A percentile compares a stretch with the other conserved stretches of the same genome.
Conservation (phyloP, 805 yeast genomes). For the Saccharomycopsis capsularis region DNA sequence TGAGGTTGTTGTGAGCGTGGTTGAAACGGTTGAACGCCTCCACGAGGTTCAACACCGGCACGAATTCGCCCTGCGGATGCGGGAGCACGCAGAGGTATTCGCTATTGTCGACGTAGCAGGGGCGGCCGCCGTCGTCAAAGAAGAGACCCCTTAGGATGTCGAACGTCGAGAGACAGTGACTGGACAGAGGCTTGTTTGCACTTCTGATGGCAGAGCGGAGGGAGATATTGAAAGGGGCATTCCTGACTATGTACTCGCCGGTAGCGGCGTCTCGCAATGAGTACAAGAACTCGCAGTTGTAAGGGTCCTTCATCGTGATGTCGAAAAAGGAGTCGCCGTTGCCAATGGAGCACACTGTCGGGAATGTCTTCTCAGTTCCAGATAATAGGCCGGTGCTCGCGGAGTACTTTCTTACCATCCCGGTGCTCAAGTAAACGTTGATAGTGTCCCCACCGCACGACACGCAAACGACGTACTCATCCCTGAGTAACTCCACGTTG, state of each 20-base stretch:
- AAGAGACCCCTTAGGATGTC: constrained; percentile 15
- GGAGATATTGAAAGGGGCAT: constrained; percentile 3
- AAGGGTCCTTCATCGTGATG: constrained; percentile 10
- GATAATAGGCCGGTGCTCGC: constrained; percentile 8
- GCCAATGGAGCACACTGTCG: constrained; percentile 14
- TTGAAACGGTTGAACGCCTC: constrained; percentile 18
- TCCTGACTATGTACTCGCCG: neutral
- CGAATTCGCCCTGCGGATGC: constrained; percentile 6
- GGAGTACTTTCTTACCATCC: constrained; percentile 7
- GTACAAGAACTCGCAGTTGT: constrained; percentile 7
- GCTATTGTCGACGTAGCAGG: constrained; percentile 15
- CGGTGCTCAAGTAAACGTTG: constrained; percentile 11
- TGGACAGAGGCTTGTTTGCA: neutral
- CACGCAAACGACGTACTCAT: constrained; percentile 12
- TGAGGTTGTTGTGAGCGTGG: constrained; percentile 12
- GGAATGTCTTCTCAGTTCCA: constrained; percentile 16
- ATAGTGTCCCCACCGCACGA: neutral
- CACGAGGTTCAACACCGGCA: constrained; percentile 10
- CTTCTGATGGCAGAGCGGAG: neutral
- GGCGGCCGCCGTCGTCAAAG: constrained; percentile 10
- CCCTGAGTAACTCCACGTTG: constrained; percentile 9
- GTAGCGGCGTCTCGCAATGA: constrained; percentile 1
- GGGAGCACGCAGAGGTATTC: constrained; percentile 11
- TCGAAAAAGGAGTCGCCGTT: constrained; percentile 7
- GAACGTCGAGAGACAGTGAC: neutral